Conservation (phyloP, 1,284 basidiomycete genomes). For the Leccinum fuscescens region DNA sequence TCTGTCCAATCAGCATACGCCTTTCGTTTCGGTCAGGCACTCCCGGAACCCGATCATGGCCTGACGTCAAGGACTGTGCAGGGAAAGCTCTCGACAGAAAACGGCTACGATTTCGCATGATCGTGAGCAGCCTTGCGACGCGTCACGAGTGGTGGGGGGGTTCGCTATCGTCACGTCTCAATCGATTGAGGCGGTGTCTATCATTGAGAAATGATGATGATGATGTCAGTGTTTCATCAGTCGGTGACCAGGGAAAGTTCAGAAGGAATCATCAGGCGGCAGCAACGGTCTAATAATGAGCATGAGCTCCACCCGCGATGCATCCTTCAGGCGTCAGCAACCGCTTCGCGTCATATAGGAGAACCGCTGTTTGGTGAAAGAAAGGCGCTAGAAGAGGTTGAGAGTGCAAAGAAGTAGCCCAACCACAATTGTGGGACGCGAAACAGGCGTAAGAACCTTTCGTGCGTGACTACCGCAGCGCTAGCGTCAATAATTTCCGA, state of each 20-base stretch:
- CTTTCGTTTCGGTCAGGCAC: background rate
- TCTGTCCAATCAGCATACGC: background rate
- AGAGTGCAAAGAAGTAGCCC: constrained; percentile 11
- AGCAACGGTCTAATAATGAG: constrained; percentile 5
- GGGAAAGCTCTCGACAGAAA: constrained; percentile 18
- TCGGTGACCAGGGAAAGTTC: constrained; percentile 7
- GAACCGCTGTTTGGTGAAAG: constrained; percentile 8
- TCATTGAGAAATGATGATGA: constrained; percentile 9
- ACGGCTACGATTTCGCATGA: constrained; percentile 8
- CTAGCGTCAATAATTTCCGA: constrained; percentile 28
- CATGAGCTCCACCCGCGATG: constrained; percentile 14
- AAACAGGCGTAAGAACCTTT: constrained; percentile 13
- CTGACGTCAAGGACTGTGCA: constrained; percentile 29
- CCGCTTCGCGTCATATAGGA: constrained; percentile 9
- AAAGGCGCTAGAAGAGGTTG: constrained; percentile 17
- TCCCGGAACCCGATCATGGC: constrained; percentile 3
- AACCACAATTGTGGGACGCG: constrained; percentile 1
- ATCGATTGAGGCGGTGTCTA: constrained; percentile 18
- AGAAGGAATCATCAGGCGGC: constrained; percentile 7
- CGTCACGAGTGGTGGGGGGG: background rate
- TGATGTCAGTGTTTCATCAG: constrained; percentile 26
- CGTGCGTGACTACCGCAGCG: constrained; percentile 14
- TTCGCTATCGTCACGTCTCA: constrained; percentile 13
- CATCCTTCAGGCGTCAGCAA: constrained; percentile 4
- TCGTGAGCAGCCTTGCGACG: background rate